Percentiles rank a stretch among this genome's conserved stretches.
These are phyloP conservation scores for Leishmania tropica DNA, from an alignment of 208 protist species.

Conservation along the genomic window DNA sequence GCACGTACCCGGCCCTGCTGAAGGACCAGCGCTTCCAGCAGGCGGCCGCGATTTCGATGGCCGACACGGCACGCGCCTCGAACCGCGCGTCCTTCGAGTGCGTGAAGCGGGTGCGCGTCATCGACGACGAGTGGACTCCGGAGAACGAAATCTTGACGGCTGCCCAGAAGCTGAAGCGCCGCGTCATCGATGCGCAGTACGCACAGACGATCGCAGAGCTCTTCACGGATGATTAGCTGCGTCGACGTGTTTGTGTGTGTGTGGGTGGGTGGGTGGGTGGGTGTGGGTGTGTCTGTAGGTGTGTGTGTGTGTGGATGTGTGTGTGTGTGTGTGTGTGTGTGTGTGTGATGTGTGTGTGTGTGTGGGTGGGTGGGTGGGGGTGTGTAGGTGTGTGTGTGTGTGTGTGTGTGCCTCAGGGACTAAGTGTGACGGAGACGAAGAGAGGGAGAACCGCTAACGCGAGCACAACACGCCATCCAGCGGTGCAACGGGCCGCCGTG, in stretches of 20 bases:
- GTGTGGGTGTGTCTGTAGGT: no score
- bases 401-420: not conserved
- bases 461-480: not conserved
- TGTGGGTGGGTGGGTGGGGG: no score
- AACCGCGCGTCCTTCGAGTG: conserved; percentile 41
- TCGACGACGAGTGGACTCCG: conserved; percentile 82
- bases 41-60: conserved; percentile 54
- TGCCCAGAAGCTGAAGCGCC: conserved; percentile 80
- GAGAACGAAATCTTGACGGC: conserved; percentile 85
- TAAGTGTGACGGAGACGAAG: not conserved
- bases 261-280: no score
- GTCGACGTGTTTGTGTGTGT: not conserved
- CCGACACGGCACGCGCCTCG: conserved; percentile 36
- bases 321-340: no score
- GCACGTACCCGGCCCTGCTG: conserved; percentile 43
- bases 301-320: no score
- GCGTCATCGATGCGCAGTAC: conserved; percentile 66
- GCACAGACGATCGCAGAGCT: conserved; percentile 60
- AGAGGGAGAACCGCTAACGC: not conserved
- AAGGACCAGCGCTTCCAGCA: conserved; percentile 56
- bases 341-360: no score
- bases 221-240: conserved; percentile 48
- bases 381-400: no score
- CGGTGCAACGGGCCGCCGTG: not conserved
- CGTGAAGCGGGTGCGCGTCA: conserved; percentile 56